These are phyloP conservation scores for Ligustrum vulgare DNA, from an alignment of 257 asterid genomes.

Conservation along the genomic window DNA sequence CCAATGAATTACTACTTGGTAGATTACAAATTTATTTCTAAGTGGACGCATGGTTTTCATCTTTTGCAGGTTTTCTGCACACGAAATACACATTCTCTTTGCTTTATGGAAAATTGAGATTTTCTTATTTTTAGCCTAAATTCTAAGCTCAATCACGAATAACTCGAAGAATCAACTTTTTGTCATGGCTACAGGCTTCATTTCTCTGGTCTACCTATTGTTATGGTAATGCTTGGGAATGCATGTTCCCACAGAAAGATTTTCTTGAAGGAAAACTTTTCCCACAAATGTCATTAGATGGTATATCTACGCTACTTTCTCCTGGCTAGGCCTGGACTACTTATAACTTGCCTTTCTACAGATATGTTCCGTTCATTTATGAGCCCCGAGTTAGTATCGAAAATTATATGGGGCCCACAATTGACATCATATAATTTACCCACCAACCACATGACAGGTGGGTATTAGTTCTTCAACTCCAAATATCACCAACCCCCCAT, in stretches of 20 bases:
- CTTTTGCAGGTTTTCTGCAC: too few species aligned
- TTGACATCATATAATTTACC: too few species aligned
- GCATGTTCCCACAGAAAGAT: background rate
- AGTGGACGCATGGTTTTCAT: too few species aligned
- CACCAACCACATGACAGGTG: too few species aligned
- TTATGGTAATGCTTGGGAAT: background rate
- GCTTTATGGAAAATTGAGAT: background rate
- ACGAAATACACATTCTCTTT: too few species aligned
- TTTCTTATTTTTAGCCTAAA: background rate
- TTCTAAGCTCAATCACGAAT: too few species aligned
- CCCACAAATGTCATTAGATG: constrained; percentile 38
- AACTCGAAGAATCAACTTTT: background rate
- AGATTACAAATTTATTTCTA: too few species aligned
- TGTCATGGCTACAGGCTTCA: background rate
- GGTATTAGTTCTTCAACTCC: too few species aligned
- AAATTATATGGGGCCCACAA: too few species aligned
- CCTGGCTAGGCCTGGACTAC: constrained; percentile 50
- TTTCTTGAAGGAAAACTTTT: background rate
- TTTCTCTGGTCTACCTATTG: background rate
- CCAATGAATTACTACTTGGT: too few species aligned
- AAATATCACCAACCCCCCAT: too few species aligned
- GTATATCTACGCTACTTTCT: constrained; percentile 42
- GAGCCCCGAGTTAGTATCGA: too few species aligned
- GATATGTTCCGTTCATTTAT: constrained; percentile 42
- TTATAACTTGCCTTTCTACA: constrained; percentile 41